Conservation (phyloP, 2,329 filamentous ascomycete species). For the Paramyrothecium sp. region DNA sequence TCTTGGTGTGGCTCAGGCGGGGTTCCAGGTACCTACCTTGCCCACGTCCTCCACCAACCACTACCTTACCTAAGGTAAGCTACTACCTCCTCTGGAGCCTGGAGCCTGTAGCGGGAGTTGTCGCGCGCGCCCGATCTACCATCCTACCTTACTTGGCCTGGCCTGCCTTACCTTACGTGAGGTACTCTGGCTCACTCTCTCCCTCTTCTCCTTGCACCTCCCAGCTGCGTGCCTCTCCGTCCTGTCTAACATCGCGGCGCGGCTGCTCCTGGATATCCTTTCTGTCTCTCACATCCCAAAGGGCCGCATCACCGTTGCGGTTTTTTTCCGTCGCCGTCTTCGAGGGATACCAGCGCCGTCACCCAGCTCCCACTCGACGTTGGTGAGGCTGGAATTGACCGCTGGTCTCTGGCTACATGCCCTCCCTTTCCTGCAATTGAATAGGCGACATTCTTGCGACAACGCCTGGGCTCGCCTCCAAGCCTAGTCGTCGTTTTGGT, state of each 20-base stretch:
- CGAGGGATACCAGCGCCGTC: slow-evolving; percentile 15
- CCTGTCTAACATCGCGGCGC: background rate
- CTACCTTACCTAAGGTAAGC: no score
- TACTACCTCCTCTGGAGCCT: background rate
- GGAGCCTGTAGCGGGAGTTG: no score
- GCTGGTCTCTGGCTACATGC: slow-evolving; percentile 20
- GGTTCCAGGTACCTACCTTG: background rate
- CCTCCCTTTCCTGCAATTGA: slow-evolving; percentile 13
- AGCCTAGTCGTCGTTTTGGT: background rate
- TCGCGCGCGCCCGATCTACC: background rate
- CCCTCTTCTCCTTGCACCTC: background rate
- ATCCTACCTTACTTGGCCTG: background rate
- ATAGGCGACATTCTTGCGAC: slow-evolving; percentile 14
- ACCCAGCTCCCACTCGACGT: slow-evolving; percentile 12
- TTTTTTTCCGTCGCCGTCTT: slow-evolving; percentile 1
- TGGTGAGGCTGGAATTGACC: slow-evolving; percentile 15
- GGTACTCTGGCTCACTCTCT: background rate
- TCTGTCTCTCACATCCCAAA: background rate
- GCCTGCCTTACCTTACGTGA: no score
- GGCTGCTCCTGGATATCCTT: background rate
- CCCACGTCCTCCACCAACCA: background rate
- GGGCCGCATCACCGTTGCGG: background rate
- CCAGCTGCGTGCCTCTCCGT: background rate
- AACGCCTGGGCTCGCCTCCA: background rate
- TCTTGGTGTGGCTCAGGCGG: background rate